Conservation (phyloP, 179 eudicot species). For the Vitellaria paradoxa region DNA sequence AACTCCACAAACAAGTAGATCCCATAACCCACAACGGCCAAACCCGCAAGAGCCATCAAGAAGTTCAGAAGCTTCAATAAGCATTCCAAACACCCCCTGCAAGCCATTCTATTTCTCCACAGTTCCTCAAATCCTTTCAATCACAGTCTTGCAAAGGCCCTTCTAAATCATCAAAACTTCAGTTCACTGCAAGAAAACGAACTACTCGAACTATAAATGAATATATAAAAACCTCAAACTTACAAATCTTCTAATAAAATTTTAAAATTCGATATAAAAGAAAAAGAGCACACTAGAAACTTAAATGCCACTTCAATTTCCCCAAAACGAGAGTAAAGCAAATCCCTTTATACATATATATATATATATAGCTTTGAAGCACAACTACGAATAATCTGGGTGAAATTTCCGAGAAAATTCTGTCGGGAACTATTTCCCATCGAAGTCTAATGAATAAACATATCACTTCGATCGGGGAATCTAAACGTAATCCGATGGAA, state of each 20-base stretch:
- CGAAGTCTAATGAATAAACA: neutral
- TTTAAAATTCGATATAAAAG: neutral
- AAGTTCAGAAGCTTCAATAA: conserved; percentile 83
- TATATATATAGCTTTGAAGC: too few species aligned
- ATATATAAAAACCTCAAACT: neutral
- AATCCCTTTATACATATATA: too few species aligned
- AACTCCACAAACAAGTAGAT: conserved; percentile 86
- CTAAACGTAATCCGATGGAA: neutral
- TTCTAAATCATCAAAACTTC: conserved; percentile 11
- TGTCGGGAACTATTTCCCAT: neutral
- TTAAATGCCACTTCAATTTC: too few species aligned
- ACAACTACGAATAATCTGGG: neutral
- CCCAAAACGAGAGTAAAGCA: too few species aligned
- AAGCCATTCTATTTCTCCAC: conserved; percentile 26
- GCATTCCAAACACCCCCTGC: conserved; percentile 83
- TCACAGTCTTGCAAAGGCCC: neutral
- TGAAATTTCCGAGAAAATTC: neutral
- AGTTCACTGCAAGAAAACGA: neutral
- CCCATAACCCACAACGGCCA: conserved; percentile 91
- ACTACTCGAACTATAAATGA: neutral
- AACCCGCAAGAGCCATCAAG: conserved; percentile 66
- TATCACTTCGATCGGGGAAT: neutral
- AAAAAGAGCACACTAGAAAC: neutral
- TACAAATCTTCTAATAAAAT: too few species aligned
- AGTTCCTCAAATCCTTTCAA: neutral